A percentile compares a stretch with the other conserved stretches of the same genome.
phyloP scores from a whole-genome alignment of 78 protist species.

The Guillardia theta region DNA sequence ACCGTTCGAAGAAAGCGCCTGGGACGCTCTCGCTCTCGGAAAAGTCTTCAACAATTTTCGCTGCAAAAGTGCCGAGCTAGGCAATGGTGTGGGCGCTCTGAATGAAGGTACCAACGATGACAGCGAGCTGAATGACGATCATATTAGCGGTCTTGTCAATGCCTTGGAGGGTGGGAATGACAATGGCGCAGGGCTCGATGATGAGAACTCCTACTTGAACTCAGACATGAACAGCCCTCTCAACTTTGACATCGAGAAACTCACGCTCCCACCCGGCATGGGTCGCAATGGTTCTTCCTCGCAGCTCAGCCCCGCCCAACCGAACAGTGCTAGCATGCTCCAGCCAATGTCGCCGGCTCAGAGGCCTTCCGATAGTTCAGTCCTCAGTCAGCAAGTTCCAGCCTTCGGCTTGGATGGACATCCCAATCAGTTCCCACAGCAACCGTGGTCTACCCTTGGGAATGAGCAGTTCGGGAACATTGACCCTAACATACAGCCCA shows the following conservation, averaged over 20 bases:
- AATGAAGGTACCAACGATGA: not conserved
- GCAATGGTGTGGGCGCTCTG: not conserved
- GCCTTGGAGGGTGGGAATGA: not conserved
- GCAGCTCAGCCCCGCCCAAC: not conserved
- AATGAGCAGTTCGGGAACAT: too few relatives aligned
- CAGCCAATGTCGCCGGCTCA: slow-evolving; percentile 4
- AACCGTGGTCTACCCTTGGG: too few relatives aligned
- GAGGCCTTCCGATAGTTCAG: not conserved
- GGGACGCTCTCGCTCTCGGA: not conserved
- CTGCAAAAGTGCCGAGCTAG: not conserved
- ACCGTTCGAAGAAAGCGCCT: not conserved
- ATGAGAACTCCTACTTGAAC: not conserved
- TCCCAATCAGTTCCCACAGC: not conserved
- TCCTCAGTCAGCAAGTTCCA: not conserved
- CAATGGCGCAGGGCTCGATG: not conserved
- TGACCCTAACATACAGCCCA: too few relatives aligned
- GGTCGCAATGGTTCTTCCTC: not conserved
- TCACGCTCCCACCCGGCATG: not conserved
- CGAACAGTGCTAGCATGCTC: not conserved
- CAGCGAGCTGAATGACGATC: too few relatives aligned
- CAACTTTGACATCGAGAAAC: not conserved
- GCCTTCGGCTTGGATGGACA: not conserved
- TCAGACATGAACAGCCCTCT: not conserved
- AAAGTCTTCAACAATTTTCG: not conserved
- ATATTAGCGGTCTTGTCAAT: not conserved